Evolutionary conservation across 75 land plant genomes (phyloP), one percentile per base, ranked within the genome.

Genomic region (Ceratopteris richardii): DNA sequence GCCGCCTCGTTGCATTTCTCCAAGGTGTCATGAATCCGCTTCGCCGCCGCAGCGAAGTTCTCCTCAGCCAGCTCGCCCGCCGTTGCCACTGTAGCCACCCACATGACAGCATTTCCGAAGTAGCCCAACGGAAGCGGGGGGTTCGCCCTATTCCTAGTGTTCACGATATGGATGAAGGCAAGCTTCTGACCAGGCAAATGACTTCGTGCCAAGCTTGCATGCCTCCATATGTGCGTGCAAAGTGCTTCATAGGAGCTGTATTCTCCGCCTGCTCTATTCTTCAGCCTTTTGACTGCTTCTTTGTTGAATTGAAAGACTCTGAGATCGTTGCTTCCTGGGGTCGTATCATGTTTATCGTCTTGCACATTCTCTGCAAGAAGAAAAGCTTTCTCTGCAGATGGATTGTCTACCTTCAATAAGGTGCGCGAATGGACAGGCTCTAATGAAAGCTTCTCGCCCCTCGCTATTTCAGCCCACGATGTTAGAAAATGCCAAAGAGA

Each of bases 171-270:
- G 0, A 13, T 18, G 23, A 25, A 61, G 2, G n/a, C 29, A 0
- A 44, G 31, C 14, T 9, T 29, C 44, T 61, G 17, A 11, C 56
- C 52, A 6, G 13, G 26, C 42, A 9, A 14, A n/a, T n/a, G n/a
- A n/a, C n/a, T n/a, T 5, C 66, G 43, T 0, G 58, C 64, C 13
- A 72, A 51, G 0, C 50, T 54, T 18, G 69, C 41, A 1, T 31
- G 43, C 20, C 31, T 44, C 77, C 73, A 75, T 1, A 60, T 0
- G 17, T 64, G 73, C 2, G 30, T 60, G 37, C 48, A 54, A 0
- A 75, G 39, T 16, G 57, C 60, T 40, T 70, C 64, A 36, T 64
- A 56, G 4, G 74, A n/a, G n/a, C n/a, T n/a, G n/a, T n/a, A n/a
- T n/a, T n/a, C n/a, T n/a, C n/a, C n/a, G n/a, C n/a, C n/a, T n/a